Conservation (phyloP, 192 early-diverging fungal genomes). For the Coemansia sp. region DNA sequence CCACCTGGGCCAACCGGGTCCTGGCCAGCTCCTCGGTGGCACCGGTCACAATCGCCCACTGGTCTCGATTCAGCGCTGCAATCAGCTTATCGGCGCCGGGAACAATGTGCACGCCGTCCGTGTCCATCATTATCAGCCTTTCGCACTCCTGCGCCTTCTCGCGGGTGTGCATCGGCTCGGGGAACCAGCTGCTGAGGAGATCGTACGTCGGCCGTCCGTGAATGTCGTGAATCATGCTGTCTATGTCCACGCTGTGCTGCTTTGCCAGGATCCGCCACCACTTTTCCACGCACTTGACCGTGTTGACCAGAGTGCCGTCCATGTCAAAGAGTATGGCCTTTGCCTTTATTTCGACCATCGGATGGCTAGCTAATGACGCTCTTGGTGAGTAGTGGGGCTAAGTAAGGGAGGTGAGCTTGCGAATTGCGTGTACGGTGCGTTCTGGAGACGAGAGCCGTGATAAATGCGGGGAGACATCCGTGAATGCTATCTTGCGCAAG, state of each 20-base stretch:
- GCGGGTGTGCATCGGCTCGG: constrained; percentile 14
- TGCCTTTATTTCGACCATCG: constrained; percentile 20
- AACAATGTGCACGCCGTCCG: constrained; percentile 28
- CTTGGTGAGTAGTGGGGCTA: background rate
- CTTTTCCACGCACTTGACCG: constrained; percentile 35
- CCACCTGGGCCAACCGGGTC: constrained; percentile 21
- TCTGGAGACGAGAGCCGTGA: no score
- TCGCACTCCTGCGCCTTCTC: constrained; percentile 24
- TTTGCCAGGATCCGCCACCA: constrained; percentile 23
- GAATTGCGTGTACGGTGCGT: no score
- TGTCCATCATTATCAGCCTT: constrained; percentile 10
- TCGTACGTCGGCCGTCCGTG: constrained; percentile 38
- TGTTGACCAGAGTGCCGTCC: constrained; percentile 50
- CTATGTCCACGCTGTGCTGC: constrained; percentile 22
- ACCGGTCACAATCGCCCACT: constrained; percentile 46
- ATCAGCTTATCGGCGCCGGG: constrained; percentile 30
- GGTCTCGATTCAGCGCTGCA: background rate
- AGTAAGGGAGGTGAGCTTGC: background rate
- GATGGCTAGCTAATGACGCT: background rate
- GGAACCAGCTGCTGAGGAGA: constrained; percentile 32
- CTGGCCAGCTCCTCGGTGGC: constrained; percentile 27
- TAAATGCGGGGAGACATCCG: no score
- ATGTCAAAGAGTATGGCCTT: constrained; percentile 46
- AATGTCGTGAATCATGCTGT: constrained; percentile 13
- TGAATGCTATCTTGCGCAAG: background rate